Percentiles rank a stretch among this genome's conserved stretches.
Conservation (phyloP, 2,329 filamentous ascomycete genomes). For the Gremmenia infestans region DNA sequence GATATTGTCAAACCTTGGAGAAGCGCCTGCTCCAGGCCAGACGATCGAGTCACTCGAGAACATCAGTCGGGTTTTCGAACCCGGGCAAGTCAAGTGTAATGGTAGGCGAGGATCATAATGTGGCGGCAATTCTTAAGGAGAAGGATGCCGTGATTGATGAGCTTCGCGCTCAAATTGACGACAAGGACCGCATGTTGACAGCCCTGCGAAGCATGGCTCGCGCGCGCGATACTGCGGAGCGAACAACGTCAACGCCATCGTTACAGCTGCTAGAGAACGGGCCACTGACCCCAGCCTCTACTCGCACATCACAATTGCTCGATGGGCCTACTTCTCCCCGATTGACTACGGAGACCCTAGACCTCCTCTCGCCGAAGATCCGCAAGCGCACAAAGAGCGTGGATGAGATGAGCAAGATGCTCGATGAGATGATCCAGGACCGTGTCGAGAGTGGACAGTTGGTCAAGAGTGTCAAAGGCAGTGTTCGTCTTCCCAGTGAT, state of each 20-base stretch:
- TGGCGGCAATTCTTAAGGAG: constrained; percentile 69
- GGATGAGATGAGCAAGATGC: constrained; percentile 87
- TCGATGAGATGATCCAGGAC: constrained; percentile 95
- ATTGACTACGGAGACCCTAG: constrained; percentile 11
- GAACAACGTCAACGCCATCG: constrained; percentile 25
- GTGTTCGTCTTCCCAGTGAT: constrained; percentile 54
- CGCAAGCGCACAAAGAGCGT: constrained; percentile 54
- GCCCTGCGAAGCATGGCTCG: constrained; percentile 81
- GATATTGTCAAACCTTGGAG: constrained; percentile 91
- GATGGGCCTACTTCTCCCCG: constrained; percentile 18
- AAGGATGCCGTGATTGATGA: constrained; percentile 92
- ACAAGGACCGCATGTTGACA: constrained; percentile 90
- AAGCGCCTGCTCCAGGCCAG: constrained; percentile 87
- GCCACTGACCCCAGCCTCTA: constrained; percentile 29
- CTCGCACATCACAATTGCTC: constrained; percentile 24
- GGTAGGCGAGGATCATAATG: constrained; percentile 74
- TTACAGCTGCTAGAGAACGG: constrained; percentile 19
- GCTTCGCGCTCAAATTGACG: constrained; percentile 81
- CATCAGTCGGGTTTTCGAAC: constrained; percentile 66
- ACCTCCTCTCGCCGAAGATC: constrained; percentile 22
- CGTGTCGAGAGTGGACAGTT: constrained; percentile 72
- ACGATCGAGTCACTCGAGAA: constrained; percentile 80
- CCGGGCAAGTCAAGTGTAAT: constrained; percentile 55
- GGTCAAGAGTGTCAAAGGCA: constrained; percentile 61
- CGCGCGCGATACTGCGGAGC: constrained; percentile 77